These are phyloP conservation scores for Bondarzewia mesenterica DNA, from an alignment of 1,284 basidiomycete genomes.

Conservation along the genomic window DNA sequence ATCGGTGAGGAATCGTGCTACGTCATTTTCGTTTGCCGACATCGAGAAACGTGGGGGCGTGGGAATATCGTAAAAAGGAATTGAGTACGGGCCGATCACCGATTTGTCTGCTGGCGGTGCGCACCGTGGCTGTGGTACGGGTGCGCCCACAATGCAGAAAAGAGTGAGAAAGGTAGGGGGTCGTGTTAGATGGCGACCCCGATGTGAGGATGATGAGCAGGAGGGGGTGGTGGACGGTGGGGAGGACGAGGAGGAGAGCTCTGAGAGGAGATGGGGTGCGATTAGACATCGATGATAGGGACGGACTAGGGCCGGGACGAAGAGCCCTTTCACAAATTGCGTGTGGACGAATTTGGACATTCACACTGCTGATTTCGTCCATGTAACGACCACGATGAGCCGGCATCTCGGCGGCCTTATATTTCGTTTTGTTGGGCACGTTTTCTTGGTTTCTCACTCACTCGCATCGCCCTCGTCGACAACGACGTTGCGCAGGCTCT, in stretches of 20 bases:
- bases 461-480: constrained; percentile 17
- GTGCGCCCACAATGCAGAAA: too few species aligned
- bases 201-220: too few species aligned
- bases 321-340: background rate
- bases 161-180: too few species aligned
- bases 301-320: background rate
- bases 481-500: constrained; percentile 24
- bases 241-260: background rate
- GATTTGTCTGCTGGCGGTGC: constrained; percentile 2
- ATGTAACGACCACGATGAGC: constrained; percentile 15
- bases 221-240: background rate
- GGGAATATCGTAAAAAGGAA: constrained; percentile 23
- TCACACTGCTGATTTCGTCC: constrained; percentile 8
- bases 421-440: constrained; percentile 24
- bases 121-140: too few species aligned
- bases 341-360: background rate
- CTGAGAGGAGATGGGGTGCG: background rate
- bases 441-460: constrained; percentile 24
- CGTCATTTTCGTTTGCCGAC: constrained; percentile 28
- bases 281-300: background rate
- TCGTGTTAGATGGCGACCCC: background rate
- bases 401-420: constrained; percentile 26
- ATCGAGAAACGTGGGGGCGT: constrained; percentile 53
- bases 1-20: constrained; percentile 12
- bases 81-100: background rate